Evolutionary conservation across 2,329 filamentous ascomycete genomes (phyloP), one percentile per base, ranked within the genome.

Genomic region (Fusarium armeniacum): DNA sequence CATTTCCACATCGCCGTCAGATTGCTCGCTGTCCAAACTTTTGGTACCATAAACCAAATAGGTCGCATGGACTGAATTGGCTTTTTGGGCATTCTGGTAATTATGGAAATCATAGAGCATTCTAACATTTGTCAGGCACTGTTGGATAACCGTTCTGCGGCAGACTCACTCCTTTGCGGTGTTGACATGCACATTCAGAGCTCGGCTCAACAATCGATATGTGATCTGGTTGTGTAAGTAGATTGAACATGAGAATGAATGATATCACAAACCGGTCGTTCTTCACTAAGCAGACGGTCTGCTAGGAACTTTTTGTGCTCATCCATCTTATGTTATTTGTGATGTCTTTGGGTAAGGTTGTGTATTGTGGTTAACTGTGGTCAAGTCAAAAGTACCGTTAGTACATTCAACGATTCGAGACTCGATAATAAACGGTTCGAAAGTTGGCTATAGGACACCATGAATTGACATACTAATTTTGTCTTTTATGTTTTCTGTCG

Each of bases 101-200:
- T 86, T 85, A 78, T 98, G 89, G 72, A 97, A 98, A 33, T 97
- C 94, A 80, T 90, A 97, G 5, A 98, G 89, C 87, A 97, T 95
- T 74, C 93, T 97, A 54, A 13, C 1, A 51, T n/a, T 22, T 54
- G 62, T 70, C 15, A 70, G 58, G 54, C n/a, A 76, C 13, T 69
- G 4, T 16, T 18, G 62, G 26, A n/a, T 26, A 30, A 33, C 30
- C 36, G 41, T 28, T 35, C 10, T 16, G 24, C 26, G 11, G 3
- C 22, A 7, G 3, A 36, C 87, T 70, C 82, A 97, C 94, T 94
- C 90, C 81, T 99, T 99, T 15, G 96, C 96, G 44, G 87, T 84
- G 77, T 97, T 96, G 78, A 92, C 91, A 78, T 98, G 92, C 45
- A 97, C 86, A 75, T 93, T 91, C 56, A 98, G 81, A 40, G 90